Evolutionary conservation across 257 asterid species (phyloP).

Genomic region (Penstemon davidsonii): DNA sequence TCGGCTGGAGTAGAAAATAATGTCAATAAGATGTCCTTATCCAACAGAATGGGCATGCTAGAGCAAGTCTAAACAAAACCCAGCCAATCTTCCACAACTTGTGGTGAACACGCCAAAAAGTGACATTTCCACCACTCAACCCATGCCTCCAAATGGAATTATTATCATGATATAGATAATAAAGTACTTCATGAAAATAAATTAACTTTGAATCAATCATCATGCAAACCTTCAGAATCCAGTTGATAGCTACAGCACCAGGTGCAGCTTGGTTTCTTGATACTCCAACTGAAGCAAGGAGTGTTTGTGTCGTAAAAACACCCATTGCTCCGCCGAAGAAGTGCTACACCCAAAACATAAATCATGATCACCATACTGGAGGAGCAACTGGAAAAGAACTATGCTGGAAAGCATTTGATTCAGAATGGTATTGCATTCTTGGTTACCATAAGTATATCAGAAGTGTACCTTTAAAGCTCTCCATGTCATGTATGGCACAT

Average conservation of each 20-base stretch:
- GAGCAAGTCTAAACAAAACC: not conserved
- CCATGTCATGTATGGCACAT: slow-evolving; percentile 99
- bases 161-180: not conserved
- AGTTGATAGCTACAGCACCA: slow-evolving; percentile 94
- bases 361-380: slow-evolving; percentile 19
- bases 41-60: not conserved
- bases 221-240: slow-evolving; percentile 92
- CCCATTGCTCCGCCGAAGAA: slow-evolving; percentile 99
- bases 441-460: slow-evolving; percentile 7
- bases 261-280: slow-evolving; percentile 59
- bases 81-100: slow-evolving; percentile 1
- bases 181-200: slow-evolving; percentile 12
- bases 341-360: slow-evolving; percentile 55
- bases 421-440: slow-evolving; percentile 14
- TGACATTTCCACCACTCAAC: slow-evolving; percentile 2
- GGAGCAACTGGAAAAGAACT: slow-evolving; percentile 23
- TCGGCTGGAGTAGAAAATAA: not conserved
- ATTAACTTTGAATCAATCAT: slow-evolving; percentile 3
- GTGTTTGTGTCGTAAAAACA: slow-evolving; percentile 96
- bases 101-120: slow-evolving; percentile 9
- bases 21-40: not conserved
- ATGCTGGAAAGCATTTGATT: slow-evolving; percentile 6
- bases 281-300: slow-evolving; percentile 82
- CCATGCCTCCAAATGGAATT: slow-evolving; percentile 8
- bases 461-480: slow-evolving; percentile 86